Base-by-base conservation (phyloP, 345 rosid genomes). In the Aquilaria malaccensis region DNA sequence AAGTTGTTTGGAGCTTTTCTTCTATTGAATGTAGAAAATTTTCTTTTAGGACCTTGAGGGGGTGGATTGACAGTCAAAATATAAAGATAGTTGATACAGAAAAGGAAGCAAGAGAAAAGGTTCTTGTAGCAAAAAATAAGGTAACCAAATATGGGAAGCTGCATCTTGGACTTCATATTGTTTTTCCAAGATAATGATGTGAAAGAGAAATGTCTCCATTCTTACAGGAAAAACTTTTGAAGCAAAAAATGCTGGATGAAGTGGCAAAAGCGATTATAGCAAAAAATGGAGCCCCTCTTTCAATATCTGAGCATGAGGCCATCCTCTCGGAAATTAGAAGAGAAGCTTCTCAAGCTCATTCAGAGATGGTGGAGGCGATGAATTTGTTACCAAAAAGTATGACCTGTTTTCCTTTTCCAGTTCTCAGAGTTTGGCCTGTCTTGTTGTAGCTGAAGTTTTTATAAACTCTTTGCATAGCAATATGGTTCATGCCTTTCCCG, bases 61-160 rank as follows among this genome's bases (percentile, higher is more conserved):
- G 47, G 50, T 85, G 84, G 79, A 89, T 93, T 71, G 87, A 81
- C 13, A 76, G 74, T 41, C 81, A 80, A 69, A 72, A 80, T 70
- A 68, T 60, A 6, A 64, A 76, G 61, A 69, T 55, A 70, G 32
- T 30, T 60, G 81, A 75, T 68, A 76, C 45, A 52, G 70, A 59
- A 70, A 89, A 83, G 64, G 79, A 83, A 75, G 80, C 77, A 30
- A 88, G 57, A 68, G 80, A 66, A 72, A 84, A 67, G 52, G 53
- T 84, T 69, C 61, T 48, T 62, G 88, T 75, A 49, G 85, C 84
- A 30, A 85, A 74, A 75, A 78, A 77, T 11, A 87, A 80, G 91
- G 97, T 89, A 70, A 52, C 52, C 9, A 4, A 5, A n/a, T 63
- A 7, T 52, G 33, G 30, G 15, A 30, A 5, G 47, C 52, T 54